Evolutionary conservation across 106 monocot genomes (phyloP), one percentile per base, ranked within the genome.

Genomic region (Dioscorea alata): DNA sequence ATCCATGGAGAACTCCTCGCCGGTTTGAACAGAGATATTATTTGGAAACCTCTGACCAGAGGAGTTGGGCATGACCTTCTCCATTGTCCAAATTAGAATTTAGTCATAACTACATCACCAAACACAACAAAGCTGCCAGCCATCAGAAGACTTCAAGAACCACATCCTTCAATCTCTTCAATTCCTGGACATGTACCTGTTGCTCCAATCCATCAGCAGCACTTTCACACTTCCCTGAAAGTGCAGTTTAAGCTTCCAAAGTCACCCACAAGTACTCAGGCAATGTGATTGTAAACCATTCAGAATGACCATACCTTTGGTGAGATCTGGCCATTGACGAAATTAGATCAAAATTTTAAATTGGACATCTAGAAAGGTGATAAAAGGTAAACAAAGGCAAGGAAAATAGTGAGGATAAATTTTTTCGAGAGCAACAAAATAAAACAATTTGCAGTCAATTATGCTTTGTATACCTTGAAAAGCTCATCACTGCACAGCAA

Each of bases 11-110:
- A 83, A 90, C 48, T 90, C 86, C 60, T 86, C 90, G 8, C 86
- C 86, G 18, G 90, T 90, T 57, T 76, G 86, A 68, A 84, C 22
- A 18, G 90, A 84, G 70, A 86, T 66, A 71, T 86, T 79, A 49
- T 73, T 73, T 13, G 67, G 58, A 61, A 68, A 64, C 8, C 49
- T 74, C 22, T 77, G 72, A 57, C 63, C 73, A 25, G 70, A 69
- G 57, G 78, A 34, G 8, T 56, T 53, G 23, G 61, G 57, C 33
- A 74, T 32, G 14, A 72, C 72, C 34, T 72, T 77, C 22, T 72
- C 78, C 84, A 84, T 84, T n/a, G 12, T 59, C 62, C 33, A 15
- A 64, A 63, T 56, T 60, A 66, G 16, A 61, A 21, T 54, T 12
- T 4, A 50, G 33, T 32, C 33, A 68, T 54, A 65, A 64, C 69